These are phyloP conservation scores for Dothideomycetes sp. DNA, from an alignment of 2,329 filamentous ascomycete genomes.

Conservation along the genomic window DNA sequence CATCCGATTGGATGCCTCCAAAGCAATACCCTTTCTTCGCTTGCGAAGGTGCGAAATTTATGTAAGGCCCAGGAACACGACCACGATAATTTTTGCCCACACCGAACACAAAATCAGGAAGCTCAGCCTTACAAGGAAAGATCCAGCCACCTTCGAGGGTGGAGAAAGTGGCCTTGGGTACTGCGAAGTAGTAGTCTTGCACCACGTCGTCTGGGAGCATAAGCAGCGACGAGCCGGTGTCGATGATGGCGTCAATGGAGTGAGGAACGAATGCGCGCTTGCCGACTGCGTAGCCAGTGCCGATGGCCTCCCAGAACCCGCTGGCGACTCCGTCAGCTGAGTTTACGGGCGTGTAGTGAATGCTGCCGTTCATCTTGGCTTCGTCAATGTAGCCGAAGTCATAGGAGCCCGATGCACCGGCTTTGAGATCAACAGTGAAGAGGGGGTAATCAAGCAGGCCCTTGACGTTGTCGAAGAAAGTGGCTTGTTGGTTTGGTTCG, in stretches of 20 bases:
- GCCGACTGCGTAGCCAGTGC: constrained; percentile 46
- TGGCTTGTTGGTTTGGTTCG: constrained; percentile 36
- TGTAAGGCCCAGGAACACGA: constrained; percentile 18
- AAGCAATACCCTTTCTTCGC: constrained; percentile 51
- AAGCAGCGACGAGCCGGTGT: constrained; percentile 59
- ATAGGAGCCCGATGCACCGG: constrained; percentile 40
- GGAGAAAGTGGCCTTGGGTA: constrained; percentile 25
- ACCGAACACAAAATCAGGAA: constrained; percentile 38
- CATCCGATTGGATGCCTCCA: constrained; percentile 49
- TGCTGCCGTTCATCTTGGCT: constrained; percentile 45
- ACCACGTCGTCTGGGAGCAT: constrained; percentile 40
- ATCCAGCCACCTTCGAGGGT: constrained; percentile 27
- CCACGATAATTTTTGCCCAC: constrained; percentile 31
- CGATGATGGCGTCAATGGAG: constrained; percentile 47
- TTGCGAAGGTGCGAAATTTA: constrained; percentile 41
- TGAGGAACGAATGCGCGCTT: constrained; percentile 24
- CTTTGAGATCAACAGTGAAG: constrained; percentile 48
- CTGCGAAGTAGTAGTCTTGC: constrained; percentile 26
- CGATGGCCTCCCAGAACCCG: constrained; percentile 53
- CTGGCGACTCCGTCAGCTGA: too few species aligned
- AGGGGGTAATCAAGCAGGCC: constrained; percentile 38
- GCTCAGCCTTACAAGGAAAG: constrained; percentile 26
- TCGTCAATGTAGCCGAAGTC: constrained; percentile 50
- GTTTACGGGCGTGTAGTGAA: constrained; percentile 47
- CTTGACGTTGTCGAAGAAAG: constrained; percentile 50